phyloP scores from a whole-genome alignment of 108 stramenopile species.

The Seminavis robusta region DNA sequence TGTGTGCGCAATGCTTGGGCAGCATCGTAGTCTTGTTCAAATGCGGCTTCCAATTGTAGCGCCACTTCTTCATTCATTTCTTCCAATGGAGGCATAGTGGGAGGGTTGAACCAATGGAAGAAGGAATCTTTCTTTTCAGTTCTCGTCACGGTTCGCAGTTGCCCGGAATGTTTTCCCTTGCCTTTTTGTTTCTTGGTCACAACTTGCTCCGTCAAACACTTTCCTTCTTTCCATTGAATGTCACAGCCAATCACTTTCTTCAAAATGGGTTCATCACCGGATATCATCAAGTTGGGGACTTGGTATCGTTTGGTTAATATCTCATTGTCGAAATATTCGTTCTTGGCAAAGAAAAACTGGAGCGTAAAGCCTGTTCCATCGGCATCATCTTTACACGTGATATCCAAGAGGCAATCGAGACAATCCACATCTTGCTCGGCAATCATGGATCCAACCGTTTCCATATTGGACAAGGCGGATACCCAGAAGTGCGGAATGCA shows the following conservation, averaged over 20 bases:
- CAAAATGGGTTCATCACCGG: constrained; percentile 91
- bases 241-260: constrained; percentile 77
- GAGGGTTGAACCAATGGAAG: constrained; percentile 87
- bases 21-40: constrained; percentile 90
- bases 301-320: constrained; percentile 87
- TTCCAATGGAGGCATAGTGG: constrained; percentile 64
- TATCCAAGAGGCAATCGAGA: constrained; percentile 67
- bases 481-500: constrained; percentile 90
- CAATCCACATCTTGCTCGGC: constrained; percentile 83
- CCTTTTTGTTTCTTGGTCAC: constrained; percentile 83
- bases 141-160: constrained; percentile 72
- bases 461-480: constrained; percentile 68
- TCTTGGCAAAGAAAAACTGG: constrained; percentile 80
- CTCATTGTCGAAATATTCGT: constrained; percentile 86
- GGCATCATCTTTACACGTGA: constrained; percentile 64
- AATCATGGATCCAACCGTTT: constrained; percentile 66
- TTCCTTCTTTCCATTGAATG: constrained; percentile 84
- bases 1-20: constrained; percentile 86
- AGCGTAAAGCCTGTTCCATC: constrained; percentile 86
- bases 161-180: constrained; percentile 80
- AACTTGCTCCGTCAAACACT: constrained; percentile 51
- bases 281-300: constrained; percentile 86
- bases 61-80: constrained; percentile 83
- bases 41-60: constrained; percentile 72
- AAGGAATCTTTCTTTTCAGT: constrained; percentile 80